These are phyloP conservation scores for Holtermanniella nyarrowii DNA, from an alignment of 768 basidiomycete species.

Conservation along the genomic window DNA sequence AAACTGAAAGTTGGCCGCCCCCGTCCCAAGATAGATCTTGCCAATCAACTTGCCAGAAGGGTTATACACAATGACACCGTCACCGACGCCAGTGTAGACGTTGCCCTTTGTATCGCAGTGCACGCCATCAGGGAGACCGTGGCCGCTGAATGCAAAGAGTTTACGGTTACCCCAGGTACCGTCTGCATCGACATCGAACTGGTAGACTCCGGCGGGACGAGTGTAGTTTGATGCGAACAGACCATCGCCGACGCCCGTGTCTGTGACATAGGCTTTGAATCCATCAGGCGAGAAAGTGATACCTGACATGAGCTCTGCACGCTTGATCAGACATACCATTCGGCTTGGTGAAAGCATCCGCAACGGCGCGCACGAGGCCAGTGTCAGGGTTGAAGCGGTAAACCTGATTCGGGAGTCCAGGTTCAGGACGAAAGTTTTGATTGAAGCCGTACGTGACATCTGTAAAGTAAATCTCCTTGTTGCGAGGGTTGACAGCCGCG, in stretches of 20 bases:
- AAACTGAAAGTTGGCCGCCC: slow-evolving; percentile 34
- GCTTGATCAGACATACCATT: slow-evolving; percentile 45
- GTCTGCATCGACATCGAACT: slow-evolving; percentile 27
- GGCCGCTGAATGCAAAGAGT: slow-evolving; percentile 29
- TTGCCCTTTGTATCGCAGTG: slow-evolving; percentile 32
- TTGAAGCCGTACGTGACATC: slow-evolving; percentile 56
- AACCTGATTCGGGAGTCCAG: slow-evolving; percentile 61
- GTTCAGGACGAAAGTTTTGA: slow-evolving; percentile 56
- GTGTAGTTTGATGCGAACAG: slow-evolving; percentile 41
- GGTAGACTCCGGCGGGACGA: slow-evolving; percentile 55
- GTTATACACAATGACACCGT: slow-evolving; percentile 34
- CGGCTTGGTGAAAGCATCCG: slow-evolving; percentile 61
- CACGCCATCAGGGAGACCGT: slow-evolving; percentile 30
- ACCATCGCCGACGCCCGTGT: slow-evolving; percentile 27
- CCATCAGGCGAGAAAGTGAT: slow-evolving; percentile 63
- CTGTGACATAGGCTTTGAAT: slow-evolving; percentile 52
- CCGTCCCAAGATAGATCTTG: slow-evolving; percentile 31
- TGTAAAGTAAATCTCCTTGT: slow-evolving; percentile 63
- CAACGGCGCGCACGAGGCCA: slow-evolving; percentile 58
- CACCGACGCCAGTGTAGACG: slow-evolving; percentile 30
- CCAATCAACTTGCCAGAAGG: slow-evolving; percentile 32
- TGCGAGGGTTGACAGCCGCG: slow-evolving; percentile 58
- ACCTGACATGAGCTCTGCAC: slow-evolving; percentile 30
- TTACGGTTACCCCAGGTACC: slow-evolving; percentile 24
- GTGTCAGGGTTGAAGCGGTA: slow-evolving; percentile 64